These are phyloP conservation scores for Macrophomina pseudophaseolina DNA, from an alignment of 2,329 filamentous ascomycete genomes.

Conservation along the genomic window DNA sequence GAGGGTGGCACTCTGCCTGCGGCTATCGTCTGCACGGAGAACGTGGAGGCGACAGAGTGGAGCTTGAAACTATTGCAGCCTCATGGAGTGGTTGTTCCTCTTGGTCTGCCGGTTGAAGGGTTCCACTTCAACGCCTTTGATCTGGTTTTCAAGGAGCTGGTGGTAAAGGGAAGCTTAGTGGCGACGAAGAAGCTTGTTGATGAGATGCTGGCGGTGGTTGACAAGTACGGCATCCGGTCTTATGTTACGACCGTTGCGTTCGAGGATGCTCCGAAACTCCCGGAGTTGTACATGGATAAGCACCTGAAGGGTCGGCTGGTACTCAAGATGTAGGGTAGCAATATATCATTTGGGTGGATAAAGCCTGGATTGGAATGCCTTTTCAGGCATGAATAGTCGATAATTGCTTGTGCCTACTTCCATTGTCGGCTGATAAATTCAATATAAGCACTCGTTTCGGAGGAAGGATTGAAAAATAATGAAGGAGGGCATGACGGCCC, in stretches of 20 bases:
- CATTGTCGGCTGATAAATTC: too few relatives aligned
- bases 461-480: too few relatives aligned
- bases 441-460: too few relatives aligned
- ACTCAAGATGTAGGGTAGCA: conserved; percentile 32
- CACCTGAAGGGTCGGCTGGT: conserved; percentile 36
- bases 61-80: conserved; percentile 34
- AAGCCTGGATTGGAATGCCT: too few relatives aligned
- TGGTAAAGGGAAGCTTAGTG: conserved; percentile 36
- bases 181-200: conserved; percentile 35
- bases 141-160: conserved; percentile 35
- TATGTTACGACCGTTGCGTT: conserved; percentile 34
- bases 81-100: conserved; percentile 34
- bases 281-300: conserved; percentile 32
- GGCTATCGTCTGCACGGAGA: conserved; percentile 37
- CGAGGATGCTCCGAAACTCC: conserved; percentile 33
- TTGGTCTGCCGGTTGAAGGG: conserved; percentile 35
- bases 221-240: conserved; percentile 32
- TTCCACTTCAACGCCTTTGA: conserved; percentile 37
- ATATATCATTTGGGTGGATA: too few relatives aligned
- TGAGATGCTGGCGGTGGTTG: conserved; percentile 35
- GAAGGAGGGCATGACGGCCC: too few relatives aligned
- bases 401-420: too few relatives aligned
- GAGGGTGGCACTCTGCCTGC: conserved; percentile 25
- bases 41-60: conserved; percentile 34
- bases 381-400: too few relatives aligned